Base-by-base conservation (phyloP, 768 basidiomycete species). In the Phylloporus scabripes region DNA sequence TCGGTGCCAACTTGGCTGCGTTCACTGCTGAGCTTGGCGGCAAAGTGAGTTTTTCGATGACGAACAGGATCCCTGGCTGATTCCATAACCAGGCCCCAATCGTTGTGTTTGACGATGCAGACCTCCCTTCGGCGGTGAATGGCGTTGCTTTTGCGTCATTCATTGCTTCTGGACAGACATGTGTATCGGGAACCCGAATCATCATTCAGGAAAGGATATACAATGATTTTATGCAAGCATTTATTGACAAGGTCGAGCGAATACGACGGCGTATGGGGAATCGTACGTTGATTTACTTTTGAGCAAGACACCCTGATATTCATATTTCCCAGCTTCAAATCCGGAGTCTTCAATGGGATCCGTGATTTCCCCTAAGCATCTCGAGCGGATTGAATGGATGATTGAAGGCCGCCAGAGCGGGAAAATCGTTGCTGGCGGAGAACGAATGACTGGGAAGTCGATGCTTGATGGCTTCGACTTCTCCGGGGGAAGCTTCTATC, bases 21-120 rank as follows among this genome's bases (percentile, higher is more conserved):
- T 91, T 77, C 61, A 92, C 89, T 1, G 91, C 91, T 0, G 91
- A 93, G 59, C 72, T 93, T 5, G 91, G 91, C 17, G 91, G 91
- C 26, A 92, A 92, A 75, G 88, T 82, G 23, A 29, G 65, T 50
- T 18, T 37, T 39, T 38, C 14, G 26, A 17, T 14, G 24, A 6
- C 36, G 24, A 4, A 28, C 28, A 23, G 10, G 14, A 4, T 26
- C n/a, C 20, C 40, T n/a, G 5, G 7, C 48, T 57, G 46, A 51
- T 42, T 32, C 46, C 7, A 23, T 49, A 8, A 49, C 32, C 41
- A 90, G 87, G 84, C 91, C 11, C 90, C 91, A 0, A 80, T 92
- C 38, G 61, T 92, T 10, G 72, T 92, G 9, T 92, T 92, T 59
- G 72, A 83, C 43, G 88, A 93, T 60, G 83, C 87, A 7, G 84